Conservation (phyloP, 1,284 basidiomycete genomes). For the Kwoniella shivajii region DNA sequence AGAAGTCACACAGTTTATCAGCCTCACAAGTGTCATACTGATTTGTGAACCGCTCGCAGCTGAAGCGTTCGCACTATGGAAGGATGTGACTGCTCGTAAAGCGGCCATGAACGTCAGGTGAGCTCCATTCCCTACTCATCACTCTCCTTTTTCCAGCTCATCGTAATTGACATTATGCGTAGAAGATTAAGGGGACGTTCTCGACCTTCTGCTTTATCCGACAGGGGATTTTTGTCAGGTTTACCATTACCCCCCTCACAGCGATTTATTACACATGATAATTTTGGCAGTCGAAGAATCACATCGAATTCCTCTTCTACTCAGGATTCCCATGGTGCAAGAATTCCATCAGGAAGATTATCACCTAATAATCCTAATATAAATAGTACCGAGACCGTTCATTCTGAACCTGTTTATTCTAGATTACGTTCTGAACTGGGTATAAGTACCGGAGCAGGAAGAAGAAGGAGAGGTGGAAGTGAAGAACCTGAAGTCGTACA, state of each 20-base stretch:
- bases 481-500: constrained; percentile 23
- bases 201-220: constrained; percentile 13
- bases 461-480: constrained; percentile 25
- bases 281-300: neutral
- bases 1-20: neutral
- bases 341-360: neutral
- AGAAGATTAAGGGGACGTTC: constrained; percentile 23
- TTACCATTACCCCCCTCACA: too few relatives aligned
- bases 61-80: constrained; percentile 41
- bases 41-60: constrained; percentile 21
- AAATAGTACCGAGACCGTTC: constrained; percentile 20
- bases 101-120: constrained; percentile 27
- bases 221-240: neutral
- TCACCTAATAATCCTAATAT: neutral
- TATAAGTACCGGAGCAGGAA: constrained; percentile 3
- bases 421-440: constrained; percentile 38
- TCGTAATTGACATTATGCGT: too few relatives aligned
- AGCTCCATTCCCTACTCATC: neutral
- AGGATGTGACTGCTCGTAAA: constrained; percentile 27
- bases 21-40: too few relatives aligned
- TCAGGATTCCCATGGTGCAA: too few relatives aligned
- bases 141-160: neutral
- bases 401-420: constrained; percentile 45
- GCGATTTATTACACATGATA: too few relatives aligned
- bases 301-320: neutral